Percentiles rank a stretch among this genome's conserved stretches.
These are phyloP conservation scores for Neonectria magnoliae DNA, from an alignment of 2,329 filamentous ascomycete genomes.

Conservation along the genomic window DNA sequence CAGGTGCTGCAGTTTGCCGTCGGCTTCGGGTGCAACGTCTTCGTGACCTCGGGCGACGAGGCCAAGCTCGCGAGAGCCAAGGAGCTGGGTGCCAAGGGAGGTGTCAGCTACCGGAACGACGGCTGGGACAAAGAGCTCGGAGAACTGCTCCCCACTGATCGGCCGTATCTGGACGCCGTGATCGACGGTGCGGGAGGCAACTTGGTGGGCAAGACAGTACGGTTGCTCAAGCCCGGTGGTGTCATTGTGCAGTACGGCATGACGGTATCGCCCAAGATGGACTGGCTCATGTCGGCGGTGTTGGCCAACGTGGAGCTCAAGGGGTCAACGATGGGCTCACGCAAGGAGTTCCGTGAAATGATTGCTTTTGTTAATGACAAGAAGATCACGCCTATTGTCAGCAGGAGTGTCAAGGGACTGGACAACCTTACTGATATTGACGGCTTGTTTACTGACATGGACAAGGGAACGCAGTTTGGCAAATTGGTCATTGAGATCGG, in stretches of 20 bases:
- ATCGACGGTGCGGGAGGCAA: constrained; percentile 93
- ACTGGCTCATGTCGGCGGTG: constrained; percentile 84
- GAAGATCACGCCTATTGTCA: constrained; percentile 81
- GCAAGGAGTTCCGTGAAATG: constrained; percentile 92
- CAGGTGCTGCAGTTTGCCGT: constrained; percentile 83
- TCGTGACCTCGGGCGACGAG: constrained; percentile 78
- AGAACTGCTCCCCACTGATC: constrained; percentile 68
- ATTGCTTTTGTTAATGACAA: constrained; percentile 80
- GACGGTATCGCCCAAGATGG: constrained; percentile 87
- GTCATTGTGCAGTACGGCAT: constrained; percentile 91
- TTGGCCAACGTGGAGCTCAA: constrained; percentile 88
- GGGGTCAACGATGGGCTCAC: constrained; percentile 91
- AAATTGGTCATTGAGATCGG: constrained; percentile 85
- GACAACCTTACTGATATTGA: constrained; percentile 84
- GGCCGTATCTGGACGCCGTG: constrained; percentile 80
- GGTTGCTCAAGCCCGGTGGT: constrained; percentile 81
- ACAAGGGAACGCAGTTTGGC: constrained; percentile 85
- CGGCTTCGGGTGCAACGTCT: constrained; percentile 80
- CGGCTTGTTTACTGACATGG: constrained; percentile 87
- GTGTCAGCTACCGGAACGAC: constrained; percentile 82
- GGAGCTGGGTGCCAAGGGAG: constrained; percentile 78
- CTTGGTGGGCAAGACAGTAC: constrained; percentile 74
- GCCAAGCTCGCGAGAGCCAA: constrained; percentile 80
- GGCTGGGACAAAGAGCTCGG: constrained; percentile 84
- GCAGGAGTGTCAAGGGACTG: constrained; percentile 76